These are phyloP conservation scores for Exophiala aquamarina DNA, from an alignment of 2,329 filamentous ascomycete species.

Conservation along the genomic window DNA sequence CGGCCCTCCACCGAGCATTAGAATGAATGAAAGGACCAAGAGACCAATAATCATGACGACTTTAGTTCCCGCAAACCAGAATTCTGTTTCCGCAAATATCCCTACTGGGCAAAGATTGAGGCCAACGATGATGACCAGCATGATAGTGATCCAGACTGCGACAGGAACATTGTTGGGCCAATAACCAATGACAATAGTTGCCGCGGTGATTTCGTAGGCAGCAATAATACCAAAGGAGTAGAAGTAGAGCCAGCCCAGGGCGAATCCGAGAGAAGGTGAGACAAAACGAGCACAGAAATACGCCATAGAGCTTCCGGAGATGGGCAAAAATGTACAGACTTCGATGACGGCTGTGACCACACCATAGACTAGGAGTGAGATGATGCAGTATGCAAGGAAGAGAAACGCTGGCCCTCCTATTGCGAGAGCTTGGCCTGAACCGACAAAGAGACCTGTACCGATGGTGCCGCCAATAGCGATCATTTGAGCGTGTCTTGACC, in stretches of 20 bases:
- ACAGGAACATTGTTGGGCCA: slow-evolving; percentile 36
- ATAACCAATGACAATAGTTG: slow-evolving; percentile 46
- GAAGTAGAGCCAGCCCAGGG: slow-evolving; percentile 38
- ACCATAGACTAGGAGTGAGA: slow-evolving; percentile 41
- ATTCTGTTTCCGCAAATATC: slow-evolving; percentile 54
- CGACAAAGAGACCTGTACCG: slow-evolving; percentile 81
- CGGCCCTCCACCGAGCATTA: slow-evolving; percentile 48
- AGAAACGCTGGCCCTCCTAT: slow-evolving; percentile 62
- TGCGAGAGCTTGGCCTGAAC: slow-evolving; percentile 69
- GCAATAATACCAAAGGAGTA: slow-evolving; percentile 48
- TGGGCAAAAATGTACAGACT: slow-evolving; percentile 39
- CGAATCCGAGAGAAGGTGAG: slow-evolving; percentile 54
- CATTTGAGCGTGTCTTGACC: slow-evolving; percentile 32
- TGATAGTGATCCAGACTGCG: slow-evolving; percentile 47
- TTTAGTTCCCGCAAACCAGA: slow-evolving; percentile 52
- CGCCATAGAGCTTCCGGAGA: slow-evolving; percentile 57
- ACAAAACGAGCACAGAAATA: slow-evolving; percentile 51
- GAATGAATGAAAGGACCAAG: slow-evolving; percentile 48
- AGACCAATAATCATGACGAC: slow-evolving; percentile 52
- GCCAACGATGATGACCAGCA: slow-evolving; percentile 30
- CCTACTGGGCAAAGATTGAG: slow-evolving; percentile 45
- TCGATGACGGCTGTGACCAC: slow-evolving; percentile 46
- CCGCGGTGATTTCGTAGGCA: slow-evolving; percentile 45
- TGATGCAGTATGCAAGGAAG: slow-evolving; percentile 35
- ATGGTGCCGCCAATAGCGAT: slow-evolving; percentile 26